phyloP scores from a whole-genome alignment of 305 asterid genomes.

The Nicotiana rustica region DNA sequence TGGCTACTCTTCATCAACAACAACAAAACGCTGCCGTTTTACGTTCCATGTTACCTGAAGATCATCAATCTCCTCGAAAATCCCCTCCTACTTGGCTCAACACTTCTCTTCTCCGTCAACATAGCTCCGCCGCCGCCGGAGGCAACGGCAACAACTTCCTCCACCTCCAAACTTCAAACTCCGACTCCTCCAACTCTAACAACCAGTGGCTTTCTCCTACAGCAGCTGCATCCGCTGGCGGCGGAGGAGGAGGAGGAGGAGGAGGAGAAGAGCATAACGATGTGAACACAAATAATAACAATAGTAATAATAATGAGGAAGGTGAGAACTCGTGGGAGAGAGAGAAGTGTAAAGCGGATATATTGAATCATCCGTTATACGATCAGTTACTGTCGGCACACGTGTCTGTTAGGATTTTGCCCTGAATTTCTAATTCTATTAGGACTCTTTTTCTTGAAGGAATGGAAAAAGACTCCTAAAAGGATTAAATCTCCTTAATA shows the following conservation, averaged over 20 bases:
- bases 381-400: constrained; percentile 93
- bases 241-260: constrained; percentile 37
- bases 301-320: constrained; percentile 43
- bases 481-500: too few species aligned
- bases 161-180: constrained; percentile 48
- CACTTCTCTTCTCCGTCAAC: constrained; percentile 34
- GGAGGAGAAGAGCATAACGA: constrained; percentile 32
- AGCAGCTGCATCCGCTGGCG: constrained; percentile 36
- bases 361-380: constrained; percentile 75
- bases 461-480: too few species aligned
- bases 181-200: constrained; percentile 45
- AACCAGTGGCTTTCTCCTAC: constrained; percentile 50
- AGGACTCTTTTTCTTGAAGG: too few species aligned
- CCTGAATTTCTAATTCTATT: too few species aligned
- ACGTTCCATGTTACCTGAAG: constrained; percentile 34
- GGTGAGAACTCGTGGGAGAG: constrained; percentile 65
- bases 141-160: background rate
- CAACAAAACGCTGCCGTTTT: constrained; percentile 29
- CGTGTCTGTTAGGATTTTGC: too few species aligned
- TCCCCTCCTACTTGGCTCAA: constrained; percentile 39
- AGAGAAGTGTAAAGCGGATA: constrained; percentile 87
- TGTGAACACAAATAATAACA: background rate
- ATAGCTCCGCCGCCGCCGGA: too few species aligned
- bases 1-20: constrained; percentile 4
- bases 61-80: background rate